phyloP scores from a whole-genome alignment of 2,329 filamentous ascomycete genomes.

The Fusarium chaquense region DNA sequence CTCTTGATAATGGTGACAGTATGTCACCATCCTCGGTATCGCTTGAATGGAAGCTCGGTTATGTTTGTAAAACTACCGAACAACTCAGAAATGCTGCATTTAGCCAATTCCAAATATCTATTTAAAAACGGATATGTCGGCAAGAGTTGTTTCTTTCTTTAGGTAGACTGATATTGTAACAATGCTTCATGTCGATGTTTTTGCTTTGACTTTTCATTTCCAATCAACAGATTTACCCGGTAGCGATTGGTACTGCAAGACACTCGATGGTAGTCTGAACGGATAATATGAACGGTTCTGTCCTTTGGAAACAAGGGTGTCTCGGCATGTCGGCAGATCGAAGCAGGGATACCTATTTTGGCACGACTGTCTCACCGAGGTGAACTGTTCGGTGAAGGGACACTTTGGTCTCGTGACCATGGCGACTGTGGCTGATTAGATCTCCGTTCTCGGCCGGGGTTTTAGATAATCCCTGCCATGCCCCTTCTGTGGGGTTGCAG shows the following conservation, averaged over 20 bases:
- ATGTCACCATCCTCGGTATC: conserved; percentile 28
- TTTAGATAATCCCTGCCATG: conserved; percentile 28
- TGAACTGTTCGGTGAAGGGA: conserved; percentile 18
- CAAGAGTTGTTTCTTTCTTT: not conserved
- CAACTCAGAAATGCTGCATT: not conserved
- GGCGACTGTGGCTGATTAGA: not conserved
- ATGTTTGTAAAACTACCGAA: conserved; percentile 7
- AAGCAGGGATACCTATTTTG: conserved; percentile 8
- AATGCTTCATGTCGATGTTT: not conserved
- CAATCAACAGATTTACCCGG: conserved; percentile 13
- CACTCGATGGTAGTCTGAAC: conserved; percentile 2
- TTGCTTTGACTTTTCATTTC: not conserved
- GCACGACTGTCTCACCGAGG: conserved; percentile 23
- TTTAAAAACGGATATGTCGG: conserved; percentile 14
- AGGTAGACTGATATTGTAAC: not conserved
- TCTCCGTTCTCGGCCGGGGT: conserved; percentile 29
- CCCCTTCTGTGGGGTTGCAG: conserved; percentile 18
- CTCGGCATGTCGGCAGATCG: conserved; percentile 33
- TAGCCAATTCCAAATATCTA: not conserved
- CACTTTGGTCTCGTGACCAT: conserved; percentile 19
- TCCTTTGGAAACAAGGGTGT: conserved; percentile 20
- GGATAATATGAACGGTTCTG: conserved; percentile 16
- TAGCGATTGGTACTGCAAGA: conserved; percentile 11
- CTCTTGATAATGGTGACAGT: not conserved
- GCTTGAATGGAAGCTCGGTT: conserved; percentile 39